These are phyloP conservation scores for Alisma plantagoaquatica DNA, from an alignment of 106 monocot genomes.

Conservation along the genomic window DNA sequence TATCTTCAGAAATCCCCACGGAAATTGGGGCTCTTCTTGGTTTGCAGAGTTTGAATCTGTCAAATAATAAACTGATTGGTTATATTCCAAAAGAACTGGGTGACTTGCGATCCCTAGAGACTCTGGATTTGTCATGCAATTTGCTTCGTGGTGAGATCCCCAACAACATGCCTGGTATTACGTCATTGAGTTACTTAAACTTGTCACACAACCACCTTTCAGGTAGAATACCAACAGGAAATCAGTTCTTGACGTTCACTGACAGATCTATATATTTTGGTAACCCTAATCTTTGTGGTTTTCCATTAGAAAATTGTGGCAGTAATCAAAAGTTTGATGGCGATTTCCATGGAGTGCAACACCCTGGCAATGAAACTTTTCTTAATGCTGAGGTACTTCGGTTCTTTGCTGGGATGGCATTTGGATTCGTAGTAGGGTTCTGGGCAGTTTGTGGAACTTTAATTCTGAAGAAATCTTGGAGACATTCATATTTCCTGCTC, in stretches of 20 bases:
- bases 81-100: slow-evolving; percentile 13
- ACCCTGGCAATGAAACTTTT: neutral
- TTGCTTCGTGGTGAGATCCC: slow-evolving; percentile 23
- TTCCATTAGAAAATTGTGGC: neutral
- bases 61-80: slow-evolving; percentile 12
- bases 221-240: slow-evolving; percentile 16
- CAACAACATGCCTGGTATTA: slow-evolving; percentile 4
- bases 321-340: too few relatives aligned
- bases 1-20: slow-evolving; percentile 11
- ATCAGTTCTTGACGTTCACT: slow-evolving; percentile 3
- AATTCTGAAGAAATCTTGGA: neutral
- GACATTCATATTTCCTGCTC: neutral
- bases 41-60: slow-evolving; percentile 18
- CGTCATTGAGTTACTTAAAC: slow-evolving; percentile 11
- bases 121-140: slow-evolving; percentile 25
- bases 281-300: slow-evolving; percentile 23
- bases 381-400: neutral
- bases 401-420: neutral
- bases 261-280: slow-evolving; percentile 15
- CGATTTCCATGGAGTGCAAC: neutral
- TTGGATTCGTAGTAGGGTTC: neutral
- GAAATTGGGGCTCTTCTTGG: slow-evolving; percentile 3
- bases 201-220: slow-evolving; percentile 20
- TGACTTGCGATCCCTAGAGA: slow-evolving; percentile 6
- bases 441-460: slow-evolving; percentile 1